Percentiles rank a stretch among this genome's conserved stretches.
These are phyloP conservation scores for Blastobotrys proliferans DNA, from an alignment of 1,139 yeast genomes.

Conservation along the genomic window DNA sequence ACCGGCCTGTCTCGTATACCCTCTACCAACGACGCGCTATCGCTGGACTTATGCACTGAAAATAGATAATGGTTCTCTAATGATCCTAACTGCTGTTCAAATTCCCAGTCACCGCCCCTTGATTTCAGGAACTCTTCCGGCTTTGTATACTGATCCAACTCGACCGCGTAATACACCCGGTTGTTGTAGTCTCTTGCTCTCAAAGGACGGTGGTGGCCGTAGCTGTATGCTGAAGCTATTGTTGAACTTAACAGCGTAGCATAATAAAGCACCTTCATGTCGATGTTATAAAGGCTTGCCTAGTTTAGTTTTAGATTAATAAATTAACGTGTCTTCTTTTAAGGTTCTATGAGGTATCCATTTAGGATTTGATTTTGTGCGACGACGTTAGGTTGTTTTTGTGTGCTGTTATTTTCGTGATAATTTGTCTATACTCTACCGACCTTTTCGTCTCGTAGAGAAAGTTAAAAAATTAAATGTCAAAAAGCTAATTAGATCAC, in stretches of 20 bases:
- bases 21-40: slow-evolving; percentile 16
- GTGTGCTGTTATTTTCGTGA: too few relatives aligned
- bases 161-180: slow-evolving; percentile 32
- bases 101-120: slow-evolving; percentile 26
- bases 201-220: slow-evolving; percentile 13
- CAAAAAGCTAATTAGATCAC: too few relatives aligned
- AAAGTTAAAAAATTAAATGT: too few relatives aligned
- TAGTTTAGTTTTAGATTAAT: too few relatives aligned
- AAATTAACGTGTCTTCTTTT: too few relatives aligned
- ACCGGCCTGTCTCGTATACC: slow-evolving; percentile 18
- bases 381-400: too few relatives aligned
- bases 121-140: slow-evolving; percentile 16
- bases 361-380: too few relatives aligned
- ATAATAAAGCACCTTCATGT: not conserved
- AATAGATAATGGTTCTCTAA: slow-evolving; percentile 34
- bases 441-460: too few relatives aligned
- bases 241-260: not conserved
- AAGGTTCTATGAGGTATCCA: too few relatives aligned
- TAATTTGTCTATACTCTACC: too few relatives aligned
- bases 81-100: slow-evolving; percentile 32
- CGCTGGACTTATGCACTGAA: slow-evolving; percentile 25
- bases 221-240: slow-evolving; percentile 5
- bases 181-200: slow-evolving; percentile 22
- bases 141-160: slow-evolving; percentile 21
- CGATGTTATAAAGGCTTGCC: too few relatives aligned